A percentile compares a stretch with the other conserved stretches of the same genome.
Conservation (phyloP, 2,329 filamentous ascomycete genomes). For the Penicillium sp. region DNA sequence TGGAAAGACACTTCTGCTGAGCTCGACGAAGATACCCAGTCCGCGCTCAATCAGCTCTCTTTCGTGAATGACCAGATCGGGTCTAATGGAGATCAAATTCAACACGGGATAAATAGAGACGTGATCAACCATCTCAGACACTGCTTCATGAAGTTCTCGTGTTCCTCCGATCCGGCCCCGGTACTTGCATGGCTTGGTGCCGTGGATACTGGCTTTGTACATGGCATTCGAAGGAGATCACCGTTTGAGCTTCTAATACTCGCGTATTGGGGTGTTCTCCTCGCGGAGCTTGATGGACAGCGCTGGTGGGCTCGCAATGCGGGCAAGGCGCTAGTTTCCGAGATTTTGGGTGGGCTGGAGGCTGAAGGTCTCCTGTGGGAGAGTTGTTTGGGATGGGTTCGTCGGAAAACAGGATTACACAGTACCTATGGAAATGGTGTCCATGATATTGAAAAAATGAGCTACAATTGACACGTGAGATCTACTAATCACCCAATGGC, state of each 20-base stretch:
- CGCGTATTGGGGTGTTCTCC: constrained; percentile 30
- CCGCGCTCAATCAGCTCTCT: constrained; percentile 20
- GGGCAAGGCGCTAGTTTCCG: constrained; percentile 22
- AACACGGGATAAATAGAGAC: constrained; percentile 20
- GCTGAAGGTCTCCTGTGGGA: constrained; percentile 12
- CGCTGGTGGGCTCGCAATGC: constrained; percentile 31
- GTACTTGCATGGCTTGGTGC: constrained; percentile 31
- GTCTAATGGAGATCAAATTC: constrained; percentile 7
- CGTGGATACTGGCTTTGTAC: constrained; percentile 26
- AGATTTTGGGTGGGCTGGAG: constrained; percentile 7
- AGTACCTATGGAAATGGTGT: background rate
- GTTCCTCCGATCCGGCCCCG: constrained; percentile 24
- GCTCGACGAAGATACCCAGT: constrained; percentile 22
- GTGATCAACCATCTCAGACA: constrained; percentile 26
- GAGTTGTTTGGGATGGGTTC: constrained; percentile 13
- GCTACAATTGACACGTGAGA: background rate
- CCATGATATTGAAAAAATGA: background rate
- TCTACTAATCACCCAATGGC: background rate
- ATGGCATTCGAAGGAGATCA: constrained; percentile 16
- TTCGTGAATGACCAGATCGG: constrained; percentile 22
- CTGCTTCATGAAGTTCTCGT: constrained; percentile 28
- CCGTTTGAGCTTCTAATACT: constrained; percentile 29
- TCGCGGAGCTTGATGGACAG: constrained; percentile 22
- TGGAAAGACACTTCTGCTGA: constrained; percentile 45
- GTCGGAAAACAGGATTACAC: background rate